A percentile compares a stretch with the other conserved stretches of the same genome.
Conservation (phyloP, 345 rosid species). For the Brassica rapa region DNA sequence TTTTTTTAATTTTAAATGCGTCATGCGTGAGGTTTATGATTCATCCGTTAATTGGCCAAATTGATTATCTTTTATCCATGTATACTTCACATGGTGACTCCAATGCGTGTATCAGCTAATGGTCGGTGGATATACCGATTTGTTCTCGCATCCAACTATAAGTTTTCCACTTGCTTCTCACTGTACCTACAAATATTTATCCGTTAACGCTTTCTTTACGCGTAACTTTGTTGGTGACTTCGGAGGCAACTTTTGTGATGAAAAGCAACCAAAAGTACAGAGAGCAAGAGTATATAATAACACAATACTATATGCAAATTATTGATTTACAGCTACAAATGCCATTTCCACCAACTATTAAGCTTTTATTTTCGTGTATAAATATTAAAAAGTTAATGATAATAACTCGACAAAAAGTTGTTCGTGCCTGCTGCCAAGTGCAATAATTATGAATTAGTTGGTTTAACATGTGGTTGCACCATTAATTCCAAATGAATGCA, state of each 20-base stretch:
- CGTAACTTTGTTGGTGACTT: conserved; percentile 10
- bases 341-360: conserved; percentile 8
- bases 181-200: neutral
- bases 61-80: neutral
- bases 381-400: neutral
- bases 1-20: neutral
- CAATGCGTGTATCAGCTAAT: neutral
- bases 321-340: conserved; percentile 23
- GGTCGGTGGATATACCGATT: conserved; percentile 18
- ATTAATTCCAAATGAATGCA: neutral
- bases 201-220: conserved; percentile 21
- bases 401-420: conserved; percentile 12
- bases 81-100: neutral
- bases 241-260: conserved; percentile 15
- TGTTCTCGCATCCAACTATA: neutral
- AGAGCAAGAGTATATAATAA: neutral
- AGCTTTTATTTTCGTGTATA: neutral
- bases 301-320: too few relatives aligned
- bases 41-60: neutral
- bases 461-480: neutral
- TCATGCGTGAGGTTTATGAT: neutral
- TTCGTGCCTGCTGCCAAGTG: conserved; percentile 17
- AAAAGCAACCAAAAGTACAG: conserved; percentile 11
- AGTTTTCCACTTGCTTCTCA: neutral
- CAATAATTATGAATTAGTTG: conserved; percentile 19